Percentiles rank a stretch among this genome's conserved stretches.
These are phyloP conservation scores for Thermoascus crustaceus DNA, from an alignment of 2,329 filamentous ascomycete genomes.

Conservation along the genomic window DNA sequence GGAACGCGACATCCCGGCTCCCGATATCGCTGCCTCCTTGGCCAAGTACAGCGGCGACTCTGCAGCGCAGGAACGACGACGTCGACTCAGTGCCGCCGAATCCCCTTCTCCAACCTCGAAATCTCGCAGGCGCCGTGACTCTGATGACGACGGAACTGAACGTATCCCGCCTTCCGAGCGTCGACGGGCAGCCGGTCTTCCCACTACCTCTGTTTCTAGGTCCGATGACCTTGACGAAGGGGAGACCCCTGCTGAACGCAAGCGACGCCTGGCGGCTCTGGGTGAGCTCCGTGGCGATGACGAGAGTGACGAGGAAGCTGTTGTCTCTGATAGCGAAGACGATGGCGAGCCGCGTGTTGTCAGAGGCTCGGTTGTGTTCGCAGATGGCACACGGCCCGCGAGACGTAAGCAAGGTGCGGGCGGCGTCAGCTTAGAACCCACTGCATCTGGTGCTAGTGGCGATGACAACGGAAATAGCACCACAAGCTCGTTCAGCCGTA, in stretches of 20 bases:
- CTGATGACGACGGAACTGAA: slow-evolving; percentile 36
- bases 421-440: slow-evolving; percentile 5
- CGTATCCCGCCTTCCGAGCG: slow-evolving; percentile 33
- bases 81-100: slow-evolving; percentile 22
- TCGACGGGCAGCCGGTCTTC: slow-evolving; percentile 23
- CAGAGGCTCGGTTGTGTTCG: slow-evolving; percentile 26
- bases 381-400: slow-evolving; percentile 22
- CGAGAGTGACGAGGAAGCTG: slow-evolving; percentile 11
- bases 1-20: slow-evolving; percentile 19
- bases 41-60: slow-evolving; percentile 28
- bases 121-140: slow-evolving; percentile 24
- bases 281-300: slow-evolving; percentile 24
- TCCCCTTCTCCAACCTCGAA: slow-evolving; percentile 8
- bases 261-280: slow-evolving; percentile 38
- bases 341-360: slow-evolving; percentile 15
- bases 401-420: slow-evolving; percentile 13
- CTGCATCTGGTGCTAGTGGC: slow-evolving; percentile 4
- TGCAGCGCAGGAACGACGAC: slow-evolving; percentile 33
- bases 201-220: slow-evolving; percentile 15
- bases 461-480: slow-evolving; percentile 11
- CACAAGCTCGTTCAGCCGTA: slow-evolving; percentile 12
- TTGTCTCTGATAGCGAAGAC: slow-evolving; percentile 19
- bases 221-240: slow-evolving; percentile 24
- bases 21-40: slow-evolving; percentile 31
- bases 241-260: slow-evolving; percentile 39